Conservation (phyloP, 768 basidiomycete species). For the Boletus speciosus region DNA sequence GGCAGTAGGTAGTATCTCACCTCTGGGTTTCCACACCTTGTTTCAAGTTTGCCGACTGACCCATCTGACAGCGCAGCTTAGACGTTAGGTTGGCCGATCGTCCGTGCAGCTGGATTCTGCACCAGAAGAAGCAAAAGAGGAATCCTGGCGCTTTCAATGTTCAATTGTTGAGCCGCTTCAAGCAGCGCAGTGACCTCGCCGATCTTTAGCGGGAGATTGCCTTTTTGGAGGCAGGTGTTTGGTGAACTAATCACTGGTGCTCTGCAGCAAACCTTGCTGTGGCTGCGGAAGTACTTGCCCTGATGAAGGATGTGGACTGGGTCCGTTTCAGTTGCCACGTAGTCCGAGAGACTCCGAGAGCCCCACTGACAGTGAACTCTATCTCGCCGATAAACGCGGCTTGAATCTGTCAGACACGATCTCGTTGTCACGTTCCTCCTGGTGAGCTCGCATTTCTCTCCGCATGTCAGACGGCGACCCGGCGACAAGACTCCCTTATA, state of each 20-base stretch:
- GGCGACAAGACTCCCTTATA: conserved; percentile 29
- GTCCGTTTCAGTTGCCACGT: too few relatives aligned
- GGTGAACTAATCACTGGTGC: too few relatives aligned
- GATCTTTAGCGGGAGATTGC: too few relatives aligned
- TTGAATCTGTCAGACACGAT: neutral
- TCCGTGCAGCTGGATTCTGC: neutral
- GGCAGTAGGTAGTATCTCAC: neutral
- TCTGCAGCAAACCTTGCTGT: too few relatives aligned
- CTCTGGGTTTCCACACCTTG: neutral
- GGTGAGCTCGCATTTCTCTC: conserved; percentile 41
- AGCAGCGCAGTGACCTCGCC: too few relatives aligned
- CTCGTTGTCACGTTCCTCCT: conserved; percentile 4
- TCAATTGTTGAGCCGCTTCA: too few relatives aligned
- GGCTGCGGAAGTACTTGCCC: too few relatives aligned
- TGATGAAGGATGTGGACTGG: too few relatives aligned
- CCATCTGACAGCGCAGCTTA: neutral
- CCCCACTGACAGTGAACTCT: too few relatives aligned
- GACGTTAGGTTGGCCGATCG: neutral
- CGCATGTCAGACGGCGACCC: conserved; percentile 42
- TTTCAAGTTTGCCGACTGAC: neutral
- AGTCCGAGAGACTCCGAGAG: too few relatives aligned
- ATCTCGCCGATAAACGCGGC: neutral
- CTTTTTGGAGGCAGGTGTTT: too few relatives aligned
- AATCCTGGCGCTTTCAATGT: too few relatives aligned
- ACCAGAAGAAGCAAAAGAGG: neutral